phyloP scores from a whole-genome alignment of 768 basidiomycete genomes.

The Mycena venus region DNA sequence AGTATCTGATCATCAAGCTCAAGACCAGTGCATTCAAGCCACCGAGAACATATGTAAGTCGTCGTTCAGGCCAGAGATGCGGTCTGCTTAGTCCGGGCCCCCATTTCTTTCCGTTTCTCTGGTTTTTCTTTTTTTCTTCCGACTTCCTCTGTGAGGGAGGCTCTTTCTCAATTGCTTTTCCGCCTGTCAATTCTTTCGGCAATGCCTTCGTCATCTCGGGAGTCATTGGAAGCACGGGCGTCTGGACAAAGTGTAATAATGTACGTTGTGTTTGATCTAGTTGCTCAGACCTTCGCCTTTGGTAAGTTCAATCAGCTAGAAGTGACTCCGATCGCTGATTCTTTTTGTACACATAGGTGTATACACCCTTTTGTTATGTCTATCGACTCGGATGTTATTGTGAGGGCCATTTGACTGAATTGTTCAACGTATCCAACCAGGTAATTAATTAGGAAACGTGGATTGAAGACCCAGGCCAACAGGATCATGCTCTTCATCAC shows the following conservation, averaged over 20 bases:
- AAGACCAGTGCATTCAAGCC: neutral
- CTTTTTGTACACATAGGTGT: neutral
- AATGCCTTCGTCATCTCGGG: neutral
- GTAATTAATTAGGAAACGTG: neutral
- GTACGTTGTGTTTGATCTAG: neutral
- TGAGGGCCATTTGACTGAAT: neutral
- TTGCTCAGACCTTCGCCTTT: conserved; percentile 20
- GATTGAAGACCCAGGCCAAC: neutral
- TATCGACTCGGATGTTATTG: conserved; percentile 6
- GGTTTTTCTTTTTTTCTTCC: neutral
- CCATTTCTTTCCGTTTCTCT: neutral
- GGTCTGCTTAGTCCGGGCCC: neutral
- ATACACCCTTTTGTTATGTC: neutral
- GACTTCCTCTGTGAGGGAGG: neutral
- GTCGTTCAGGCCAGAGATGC: neutral
- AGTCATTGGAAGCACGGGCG: neutral
- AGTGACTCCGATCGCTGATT: neutral
- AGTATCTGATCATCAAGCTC: neutral
- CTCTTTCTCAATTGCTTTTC: neutral
- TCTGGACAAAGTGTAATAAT: neutral
- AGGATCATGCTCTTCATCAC: neutral
- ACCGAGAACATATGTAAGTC: neutral
- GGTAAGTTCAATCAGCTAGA: neutral
- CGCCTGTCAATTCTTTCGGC: neutral
- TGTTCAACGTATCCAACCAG: neutral